Evolutionary conservation across 2,329 filamentous ascomycete genomes (phyloP).

Genomic region (Neonectria sp.): DNA sequence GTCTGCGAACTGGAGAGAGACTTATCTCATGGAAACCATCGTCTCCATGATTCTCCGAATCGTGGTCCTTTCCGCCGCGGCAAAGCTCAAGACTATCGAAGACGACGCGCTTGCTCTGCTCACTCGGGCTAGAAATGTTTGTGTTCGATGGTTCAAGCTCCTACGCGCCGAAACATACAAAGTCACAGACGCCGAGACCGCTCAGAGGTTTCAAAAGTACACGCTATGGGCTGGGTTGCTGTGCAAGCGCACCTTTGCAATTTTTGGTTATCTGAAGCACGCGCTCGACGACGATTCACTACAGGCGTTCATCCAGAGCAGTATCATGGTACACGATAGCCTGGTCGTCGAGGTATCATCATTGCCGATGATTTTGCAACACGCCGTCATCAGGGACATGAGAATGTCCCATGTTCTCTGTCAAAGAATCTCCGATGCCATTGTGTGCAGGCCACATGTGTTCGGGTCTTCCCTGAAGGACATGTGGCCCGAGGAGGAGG

Average conservation of each 20-base stretch:
- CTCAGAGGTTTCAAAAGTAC: slow-evolving; percentile 57
- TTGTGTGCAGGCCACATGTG: slow-evolving; percentile 28
- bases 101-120: slow-evolving; percentile 27
- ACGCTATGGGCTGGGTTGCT: slow-evolving; percentile 70
- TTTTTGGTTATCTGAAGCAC: slow-evolving; percentile 5
- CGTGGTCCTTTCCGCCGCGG: slow-evolving; percentile 38
- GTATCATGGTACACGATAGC: slow-evolving; percentile 44
- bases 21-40: slow-evolving; percentile 70
- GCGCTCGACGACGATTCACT: slow-evolving; percentile 32
- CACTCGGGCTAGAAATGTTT: slow-evolving; percentile 49
- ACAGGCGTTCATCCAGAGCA: slow-evolving; percentile 41
- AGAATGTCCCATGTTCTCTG: slow-evolving; percentile 39
- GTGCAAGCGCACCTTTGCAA: slow-evolving; percentile 59
- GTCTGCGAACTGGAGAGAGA: slow-evolving; percentile 72
- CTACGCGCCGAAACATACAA: slow-evolving; percentile 63
- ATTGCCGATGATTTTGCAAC: slow-evolving; percentile 34
- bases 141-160: slow-evolving; percentile 63
- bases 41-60: slow-evolving; percentile 65
- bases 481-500: slow-evolving; percentile 42
- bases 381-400: slow-evolving; percentile 42
- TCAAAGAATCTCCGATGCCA: slow-evolving; percentile 21
- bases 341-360: slow-evolving; percentile 42
- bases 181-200: slow-evolving; percentile 54
- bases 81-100: slow-evolving; percentile 2
- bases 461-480: slow-evolving; percentile 38